Base-by-base conservation (phyloP, 192 early-diverging fungal species). In the Cladochytrium replicatum region DNA sequence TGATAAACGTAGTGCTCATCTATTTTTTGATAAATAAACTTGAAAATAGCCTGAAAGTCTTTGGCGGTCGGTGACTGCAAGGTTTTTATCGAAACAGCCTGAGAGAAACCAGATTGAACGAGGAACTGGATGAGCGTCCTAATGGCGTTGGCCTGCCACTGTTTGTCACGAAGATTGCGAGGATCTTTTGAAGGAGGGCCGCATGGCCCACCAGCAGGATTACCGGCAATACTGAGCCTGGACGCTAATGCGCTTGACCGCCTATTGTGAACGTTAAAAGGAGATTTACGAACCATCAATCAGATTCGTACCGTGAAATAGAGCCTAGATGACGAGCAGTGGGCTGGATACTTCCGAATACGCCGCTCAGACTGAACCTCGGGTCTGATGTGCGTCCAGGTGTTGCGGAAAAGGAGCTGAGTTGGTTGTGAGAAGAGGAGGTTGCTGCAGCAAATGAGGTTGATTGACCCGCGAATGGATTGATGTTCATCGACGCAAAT, bases 31-130 rank as follows among this genome's bases (percentile, higher is more conserved):
- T 85, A 86, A 3, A 87, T 62, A 50, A 84, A 87, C 42, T 67
- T 78, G 67, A 89, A 87, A 21, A 87, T 85, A 24, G 50, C 60
- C 43, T 75, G 66, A 63, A 83, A 89, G 41, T 86, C 85, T 59
- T 85, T 86, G 28, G 52, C 63, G 11, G 73, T 75, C n/a, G 84
- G 84, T 9, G 68, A 64, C 23, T 61, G 43, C 25, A 89, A 57
- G 2, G 61, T 67, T 42, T 80, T 85, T n/a, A 67, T 55, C 5
- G 69, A 61, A 32, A 86, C 46, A 39, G 64, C 28, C 23, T 74
- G 66, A 6, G 71, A 67, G 60, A 79, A 88, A n/a, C 77, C 80
- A 31, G 64, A 60, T 9, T 78, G 43, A 5, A 76, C 70, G 30
- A 89, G 71, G 54, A 71, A 86, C 24, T 68, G 60, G 61, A 83